These are phyloP conservation scores for Hymenoscyphus fraxineus DNA, from an alignment of 2,329 filamentous ascomycete species.

Conservation along the genomic window DNA sequence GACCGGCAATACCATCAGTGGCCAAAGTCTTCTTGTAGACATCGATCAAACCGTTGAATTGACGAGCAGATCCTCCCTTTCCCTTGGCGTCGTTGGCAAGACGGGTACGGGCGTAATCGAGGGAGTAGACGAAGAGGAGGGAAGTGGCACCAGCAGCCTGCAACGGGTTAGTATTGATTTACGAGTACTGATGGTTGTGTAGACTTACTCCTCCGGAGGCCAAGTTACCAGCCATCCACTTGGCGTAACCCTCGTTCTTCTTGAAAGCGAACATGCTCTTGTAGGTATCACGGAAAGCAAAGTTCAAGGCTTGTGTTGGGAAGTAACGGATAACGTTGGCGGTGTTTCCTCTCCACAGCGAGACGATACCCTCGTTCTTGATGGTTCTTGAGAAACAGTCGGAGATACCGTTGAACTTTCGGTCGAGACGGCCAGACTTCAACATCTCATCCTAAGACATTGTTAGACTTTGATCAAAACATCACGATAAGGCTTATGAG, in stretches of 20 bases:
- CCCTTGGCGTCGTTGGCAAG: slow-evolving; percentile 99
- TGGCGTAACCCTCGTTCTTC: slow-evolving; percentile 98
- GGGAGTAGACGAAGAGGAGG: slow-evolving; percentile 99
- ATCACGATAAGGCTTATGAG: neutral
- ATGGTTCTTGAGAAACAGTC: slow-evolving; percentile 96
- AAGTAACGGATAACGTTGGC: slow-evolving; percentile 99
- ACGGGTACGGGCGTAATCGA: slow-evolving; percentile 99
- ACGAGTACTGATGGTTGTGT: neutral
- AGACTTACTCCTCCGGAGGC: slow-evolving; percentile 95
- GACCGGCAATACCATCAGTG: slow-evolving; percentile 97
- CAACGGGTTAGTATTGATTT: slow-evolving; percentile 15
- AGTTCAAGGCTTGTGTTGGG: slow-evolving; percentile 99
- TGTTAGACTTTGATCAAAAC: slow-evolving; percentile 19
- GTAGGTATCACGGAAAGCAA: slow-evolving; percentile 99
- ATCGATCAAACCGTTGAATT: slow-evolving; percentile 99
- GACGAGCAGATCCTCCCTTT: slow-evolving; percentile 93
- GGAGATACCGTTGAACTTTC: slow-evolving; percentile 87
- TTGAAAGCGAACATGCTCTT: slow-evolving; percentile 99
- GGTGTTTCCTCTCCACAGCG: slow-evolving; percentile 99
- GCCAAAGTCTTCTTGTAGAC: slow-evolving; percentile 99
- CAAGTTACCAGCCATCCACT: slow-evolving; percentile 99
- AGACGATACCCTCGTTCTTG: slow-evolving; percentile 86
- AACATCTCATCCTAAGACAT: slow-evolving; percentile 92
- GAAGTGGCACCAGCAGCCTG: slow-evolving; percentile 98
- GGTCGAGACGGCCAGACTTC: slow-evolving; percentile 95